Base-by-base conservation (phyloP, 1,284 basidiomycete species). In the Cutaneotrichosporon mucoides region DNA sequence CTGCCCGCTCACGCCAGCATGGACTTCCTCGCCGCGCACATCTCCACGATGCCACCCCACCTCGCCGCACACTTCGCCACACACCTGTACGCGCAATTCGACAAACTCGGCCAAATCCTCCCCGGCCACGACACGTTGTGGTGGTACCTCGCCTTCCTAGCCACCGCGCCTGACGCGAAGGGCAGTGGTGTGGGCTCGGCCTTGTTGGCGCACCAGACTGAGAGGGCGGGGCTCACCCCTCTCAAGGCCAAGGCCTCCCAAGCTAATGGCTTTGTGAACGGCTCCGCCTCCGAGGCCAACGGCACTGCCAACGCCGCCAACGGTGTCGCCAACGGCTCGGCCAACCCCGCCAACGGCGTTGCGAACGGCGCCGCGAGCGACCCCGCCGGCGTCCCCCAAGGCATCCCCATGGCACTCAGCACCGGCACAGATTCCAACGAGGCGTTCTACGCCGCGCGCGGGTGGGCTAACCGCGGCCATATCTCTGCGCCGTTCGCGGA, bases 101-200 rank as follows among this genome's bases (percentile, higher is more conserved):
- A 12, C 24, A 12, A 13, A 8, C 15, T 48, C 8, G 34, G 34
- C 2, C 11, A n/a, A 3, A 36, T 36, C 46, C 46, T 48, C 46
- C 46, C 46, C 5, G 46, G 46, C 10, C 46, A 48, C 46, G 46
- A 48, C 46, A 16, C 4, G 12, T 9, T 6, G 46, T 48, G 46
- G 46, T 48, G 46, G 46, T 48, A 35, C 46, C 46, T 48, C 34
- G 46, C 11, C 46, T 48, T 48, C 46, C 46, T 48, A 2, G 33
- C 46, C 3, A 36, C 34, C 10, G 34, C n/a, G 11, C 46, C 46
- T 33, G 46, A 34, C 46, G 46, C 33, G 7, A 34, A 48, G 34
- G 46, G 46, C 2, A 9, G 13, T 4, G 46, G 46, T 13, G 46
- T 48, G 4, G 46, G 46, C 12, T 12, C 34, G 4, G 46, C 46